Conservation (phyloP, 805 yeast species). For the Maudiozyma turicensis region DNA sequence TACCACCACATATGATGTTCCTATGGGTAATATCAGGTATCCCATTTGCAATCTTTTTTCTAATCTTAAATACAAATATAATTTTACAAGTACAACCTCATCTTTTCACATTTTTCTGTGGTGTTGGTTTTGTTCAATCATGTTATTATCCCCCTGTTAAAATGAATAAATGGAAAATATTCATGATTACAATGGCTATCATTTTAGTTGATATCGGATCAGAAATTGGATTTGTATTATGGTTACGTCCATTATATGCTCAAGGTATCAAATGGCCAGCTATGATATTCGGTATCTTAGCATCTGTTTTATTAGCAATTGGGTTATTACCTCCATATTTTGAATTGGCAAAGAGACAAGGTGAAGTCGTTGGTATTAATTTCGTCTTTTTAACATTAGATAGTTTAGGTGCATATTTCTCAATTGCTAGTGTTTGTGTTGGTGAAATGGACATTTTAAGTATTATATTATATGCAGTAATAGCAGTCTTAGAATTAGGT, state of each 20-base stretch:
- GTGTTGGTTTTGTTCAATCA: constrained; percentile 57
- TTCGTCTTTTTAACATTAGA: constrained; percentile 70
- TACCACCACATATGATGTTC: constrained; percentile 78
- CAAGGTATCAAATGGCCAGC: constrained; percentile 62
- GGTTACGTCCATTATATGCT: constrained; percentile 48
- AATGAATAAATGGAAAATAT: constrained; percentile 30
- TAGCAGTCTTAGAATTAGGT: constrained; percentile 68
- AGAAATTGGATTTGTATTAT: constrained; percentile 57
- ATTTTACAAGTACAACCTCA: constrained; percentile 85
- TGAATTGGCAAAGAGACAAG: constrained; percentile 69
- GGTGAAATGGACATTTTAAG: constrained; percentile 74
- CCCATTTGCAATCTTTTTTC: constrained; percentile 75
- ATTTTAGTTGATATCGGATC: constrained; percentile 33
- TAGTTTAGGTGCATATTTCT: constrained; percentile 71
- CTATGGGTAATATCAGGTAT: constrained; percentile 72
- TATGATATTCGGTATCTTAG: constrained; percentile 71
- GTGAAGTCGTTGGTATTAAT: constrained; percentile 82
- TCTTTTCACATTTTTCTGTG: constrained; percentile 61
- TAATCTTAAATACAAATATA: constrained; percentile 57
- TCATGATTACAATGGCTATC: constrained; percentile 30
- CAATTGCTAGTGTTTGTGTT: constrained; percentile 49
- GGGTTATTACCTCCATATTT: constrained; percentile 86
- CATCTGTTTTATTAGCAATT: constrained; percentile 59
- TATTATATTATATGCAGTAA: constrained; percentile 60
- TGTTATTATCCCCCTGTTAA: constrained; percentile 60